Percentiles rank a stretch among this genome's conserved stretches.
Conservation (phyloP, 768 basidiomycete genomes). For the Favolaschia claudopus region DNA sequence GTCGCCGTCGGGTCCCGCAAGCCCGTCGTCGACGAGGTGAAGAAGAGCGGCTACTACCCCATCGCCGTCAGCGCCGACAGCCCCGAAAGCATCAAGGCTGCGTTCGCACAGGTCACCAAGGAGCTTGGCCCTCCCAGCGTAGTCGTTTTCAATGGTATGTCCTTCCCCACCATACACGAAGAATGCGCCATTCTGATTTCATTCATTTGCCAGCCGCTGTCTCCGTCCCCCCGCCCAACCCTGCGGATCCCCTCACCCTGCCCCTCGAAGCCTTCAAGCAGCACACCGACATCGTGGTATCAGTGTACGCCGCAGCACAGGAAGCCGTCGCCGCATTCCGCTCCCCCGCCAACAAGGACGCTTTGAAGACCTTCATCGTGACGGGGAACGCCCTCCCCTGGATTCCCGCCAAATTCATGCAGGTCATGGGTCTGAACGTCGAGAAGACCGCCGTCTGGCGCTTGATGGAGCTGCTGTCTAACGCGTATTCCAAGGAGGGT, state of each 20-base stretch:
- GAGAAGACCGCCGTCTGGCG: slow-evolving; percentile 34
- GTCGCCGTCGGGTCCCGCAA: slow-evolving; percentile 41
- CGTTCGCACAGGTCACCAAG: slow-evolving; percentile 44
- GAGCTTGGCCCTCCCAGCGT: slow-evolving; percentile 51
- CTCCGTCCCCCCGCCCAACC: slow-evolving; percentile 14
- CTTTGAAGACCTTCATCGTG: slow-evolving; percentile 40
- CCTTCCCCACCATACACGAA: slow-evolving; percentile 10
- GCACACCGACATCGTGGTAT: slow-evolving; percentile 16
- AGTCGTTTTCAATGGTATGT: slow-evolving; percentile 53
- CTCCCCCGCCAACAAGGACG: slow-evolving; percentile 19
- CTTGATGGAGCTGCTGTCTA: slow-evolving; percentile 29
- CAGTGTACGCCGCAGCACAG: slow-evolving; percentile 35
- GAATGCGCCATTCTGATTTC: neutral
- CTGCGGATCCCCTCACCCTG: slow-evolving; percentile 32
- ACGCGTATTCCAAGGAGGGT: slow-evolving; percentile 30
- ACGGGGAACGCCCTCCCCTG: slow-evolving; percentile 41
- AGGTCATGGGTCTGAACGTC: slow-evolving; percentile 25
- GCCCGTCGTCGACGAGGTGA: slow-evolving; percentile 22
- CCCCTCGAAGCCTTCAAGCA: slow-evolving; percentile 30
- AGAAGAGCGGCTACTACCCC: slow-evolving; percentile 34
- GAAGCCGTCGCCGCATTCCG: slow-evolving; percentile 37
- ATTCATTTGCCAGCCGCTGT: slow-evolving; percentile 19
- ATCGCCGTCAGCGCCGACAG: slow-evolving; percentile 47
- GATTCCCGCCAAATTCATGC: slow-evolving; percentile 7
- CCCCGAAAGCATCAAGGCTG: slow-evolving; percentile 40